A percentile compares a stretch with the other conserved stretches of the same genome.
phyloP scores from a whole-genome alignment of 2,329 filamentous ascomycete genomes.

The Botryotinia globosa region DNA sequence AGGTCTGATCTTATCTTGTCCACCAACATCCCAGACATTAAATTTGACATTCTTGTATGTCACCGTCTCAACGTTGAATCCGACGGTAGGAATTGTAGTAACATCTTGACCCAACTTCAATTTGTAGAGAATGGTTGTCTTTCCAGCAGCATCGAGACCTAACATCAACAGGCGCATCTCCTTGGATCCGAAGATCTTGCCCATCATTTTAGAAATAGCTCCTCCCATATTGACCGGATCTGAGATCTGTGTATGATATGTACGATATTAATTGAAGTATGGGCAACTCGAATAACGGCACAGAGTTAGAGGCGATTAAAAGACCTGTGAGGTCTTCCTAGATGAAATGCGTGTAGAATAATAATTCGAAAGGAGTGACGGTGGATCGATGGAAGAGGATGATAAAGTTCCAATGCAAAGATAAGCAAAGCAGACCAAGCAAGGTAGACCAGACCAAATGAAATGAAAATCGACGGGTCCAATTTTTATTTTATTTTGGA shows the following conservation, averaged over 20 bases:
- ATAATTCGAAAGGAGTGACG: slow-evolving; percentile 10
- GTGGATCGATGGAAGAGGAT: not conserved
- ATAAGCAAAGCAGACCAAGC: not conserved
- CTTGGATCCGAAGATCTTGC: slow-evolving; percentile 98
- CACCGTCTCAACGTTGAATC: slow-evolving; percentile 98
- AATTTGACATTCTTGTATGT: slow-evolving; percentile 99
- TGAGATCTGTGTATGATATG: not conserved
- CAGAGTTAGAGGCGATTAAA: not conserved
- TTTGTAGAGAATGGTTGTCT: slow-evolving; percentile 99
- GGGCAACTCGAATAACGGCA: not conserved
- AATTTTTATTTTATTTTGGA: not conserved
- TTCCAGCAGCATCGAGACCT: slow-evolving; percentile 94
- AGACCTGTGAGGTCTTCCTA: not conserved
- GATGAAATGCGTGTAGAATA: not conserved
- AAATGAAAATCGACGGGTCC: not conserved
- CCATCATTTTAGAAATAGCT: slow-evolving; percentile 92
- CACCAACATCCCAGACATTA: slow-evolving; percentile 98
- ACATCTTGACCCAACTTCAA: slow-evolving; percentile 97
- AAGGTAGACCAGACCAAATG: not conserved
- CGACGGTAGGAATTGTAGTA: slow-evolving; percentile 96
- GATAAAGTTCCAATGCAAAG: not conserved
- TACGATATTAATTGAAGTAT: not conserved
- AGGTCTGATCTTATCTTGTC: slow-evolving; percentile 97
- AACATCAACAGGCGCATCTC: slow-evolving; percentile 99
- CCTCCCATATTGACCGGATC: slow-evolving; percentile 66